Evolutionary conservation across 2,329 filamentous ascomycete species (phyloP), one percentile per base, ranked within the genome.

Genomic region (Peltaster fructicola): DNA sequence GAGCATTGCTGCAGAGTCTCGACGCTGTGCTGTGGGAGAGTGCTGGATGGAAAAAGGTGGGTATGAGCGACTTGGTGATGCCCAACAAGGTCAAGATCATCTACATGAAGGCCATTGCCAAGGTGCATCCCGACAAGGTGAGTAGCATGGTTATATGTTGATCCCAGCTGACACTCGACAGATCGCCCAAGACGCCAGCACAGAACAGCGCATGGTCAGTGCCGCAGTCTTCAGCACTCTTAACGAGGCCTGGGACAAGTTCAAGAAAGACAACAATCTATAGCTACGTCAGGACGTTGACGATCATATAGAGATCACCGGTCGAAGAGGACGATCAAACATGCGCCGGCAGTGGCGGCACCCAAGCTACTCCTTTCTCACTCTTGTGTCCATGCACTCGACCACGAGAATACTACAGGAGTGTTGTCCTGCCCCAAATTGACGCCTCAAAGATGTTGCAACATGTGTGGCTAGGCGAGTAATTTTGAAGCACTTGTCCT

Each of bases 101-200:
- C 31, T 98, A 98, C 49, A 95, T 98, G 88, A 93, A 92, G 66
- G 88, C 85, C 5, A 95, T 98, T 63, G 80, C 75, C 7, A 95
- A 93, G 63, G 88, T 88, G 39, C 88, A 98, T 63, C 88, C 88
- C 32, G 88, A 98, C 52, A 98, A 98, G 75, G 88, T 93, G 62
- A 53, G 69, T 31, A 30, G 5, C n/a, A 6, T n/a, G 11, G 15
- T 29, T 7, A 25, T 8, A 3, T 11, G 3, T 15, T 5, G 17
- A 18, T 18, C 9, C 17, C 8, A 18, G 8, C 7, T 18, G 17
- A 18, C 9, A 18, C 8, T 9, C 17, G 8, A 18, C 29, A 69
- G 69, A 67, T 74, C 25, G 53, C 69, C 4, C 67, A 65, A 32
- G 55, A 56, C 26, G 69, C 69, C n/a, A 72, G 68, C 3, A 73